Conservation (phyloP, 495 filamentous ascomycete species). For the Wilcoxina mikolae region DNA sequence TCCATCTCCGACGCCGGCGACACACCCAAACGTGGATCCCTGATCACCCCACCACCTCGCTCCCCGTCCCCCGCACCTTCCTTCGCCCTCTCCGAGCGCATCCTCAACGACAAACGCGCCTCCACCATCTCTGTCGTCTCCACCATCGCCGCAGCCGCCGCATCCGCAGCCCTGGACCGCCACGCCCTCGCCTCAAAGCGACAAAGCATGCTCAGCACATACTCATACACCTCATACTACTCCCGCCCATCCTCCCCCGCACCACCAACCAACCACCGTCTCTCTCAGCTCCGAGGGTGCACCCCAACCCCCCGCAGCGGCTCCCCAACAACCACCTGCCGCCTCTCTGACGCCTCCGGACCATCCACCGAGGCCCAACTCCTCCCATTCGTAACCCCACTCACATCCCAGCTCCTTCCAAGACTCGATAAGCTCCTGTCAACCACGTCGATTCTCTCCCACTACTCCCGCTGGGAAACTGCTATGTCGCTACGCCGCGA, state of each 20-base stretch:
- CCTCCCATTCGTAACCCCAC: neutral
- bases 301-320: neutral
- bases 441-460: conserved; percentile 3
- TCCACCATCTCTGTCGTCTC: conserved; percentile 7
- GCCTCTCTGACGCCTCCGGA: neutral
- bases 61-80: conserved; percentile 1
- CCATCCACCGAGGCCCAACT: neutral
- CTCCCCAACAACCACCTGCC: neutral
- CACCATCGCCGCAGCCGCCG: conserved; percentile 3
- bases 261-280: neutral
- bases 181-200: conserved; percentile 4
- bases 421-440: conserved; percentile 2
- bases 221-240: neutral
- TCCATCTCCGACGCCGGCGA: neutral
- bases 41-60: neutral
- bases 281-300: neutral
- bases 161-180: conserved; percentile 5
- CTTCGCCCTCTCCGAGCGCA: neutral
- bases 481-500: conserved; percentile 7
- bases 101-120: neutral
- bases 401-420: conserved; percentile 1
- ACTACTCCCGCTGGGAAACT: conserved; percentile 3
- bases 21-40: neutral
- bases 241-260: neutral
- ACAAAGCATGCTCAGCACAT: neutral